Base-by-base conservation (phyloP, 305 asterid species). In the Coffea humblotiana region DNA sequence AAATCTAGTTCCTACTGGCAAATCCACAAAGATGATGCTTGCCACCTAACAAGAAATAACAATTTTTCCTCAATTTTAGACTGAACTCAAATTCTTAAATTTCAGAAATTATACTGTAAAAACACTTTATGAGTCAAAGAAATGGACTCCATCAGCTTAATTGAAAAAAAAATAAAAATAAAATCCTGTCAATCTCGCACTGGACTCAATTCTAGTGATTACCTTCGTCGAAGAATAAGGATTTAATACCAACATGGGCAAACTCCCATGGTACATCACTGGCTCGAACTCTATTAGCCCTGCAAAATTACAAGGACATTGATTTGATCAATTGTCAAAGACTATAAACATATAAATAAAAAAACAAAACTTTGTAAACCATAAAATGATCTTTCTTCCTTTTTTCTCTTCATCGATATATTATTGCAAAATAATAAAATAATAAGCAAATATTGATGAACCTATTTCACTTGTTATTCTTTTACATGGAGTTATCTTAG, bases 191-290 rank as follows among this genome's bases (percentile, higher is more conserved):
- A 37, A 37, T 37, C 4, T 37, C 4, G 3, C 43, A 37, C 43
- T 37, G 4, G 43, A 37, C 43, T 32, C 52, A 13, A 32, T 4
- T 48, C 21, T 18, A 18, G 64, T 5, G 1, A 2, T 75, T 27
- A 82, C 85, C 85, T 82, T 82, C 13, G 85, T 78, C 85, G 82
- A 82, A 73, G 85, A 67, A 69, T 73, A 37, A 0, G 82, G 82
- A 82, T 78, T 82, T 12, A 82, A 8, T 0, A 37, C 6, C 23
- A 82, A 79, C 76, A 67, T 78, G 48, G 85, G 85, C 10, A 78
- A 60, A 15, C 40, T 78, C 68, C 85, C 85, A 68, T 78, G 47
- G 9, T 67, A 82, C 16, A 6, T 2, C 3, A 66, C 37, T 47
- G 35, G 74, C 80, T 78, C 66, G 15, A 78, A 78, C 6, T 35